These are phyloP conservation scores for Leccinum pachyderme DNA, from an alignment of 1,284 basidiomycete species.

Conservation along the genomic window DNA sequence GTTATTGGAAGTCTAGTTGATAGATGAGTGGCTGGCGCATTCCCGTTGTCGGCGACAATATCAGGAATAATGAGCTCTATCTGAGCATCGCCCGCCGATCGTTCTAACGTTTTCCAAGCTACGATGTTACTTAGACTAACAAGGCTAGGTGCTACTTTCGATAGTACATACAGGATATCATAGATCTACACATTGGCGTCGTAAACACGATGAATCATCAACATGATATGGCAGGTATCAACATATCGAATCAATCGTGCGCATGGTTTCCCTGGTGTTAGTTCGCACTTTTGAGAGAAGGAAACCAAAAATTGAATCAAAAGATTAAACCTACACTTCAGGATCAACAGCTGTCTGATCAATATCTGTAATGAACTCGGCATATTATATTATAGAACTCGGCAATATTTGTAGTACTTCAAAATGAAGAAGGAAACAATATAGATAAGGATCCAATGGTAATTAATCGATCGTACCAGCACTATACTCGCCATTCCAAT, in stretches of 20 bases:
- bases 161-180: background rate
- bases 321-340: too few relatives aligned
- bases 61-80: background rate
- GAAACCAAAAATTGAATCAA: too few relatives aligned
- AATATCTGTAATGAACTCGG: too few relatives aligned
- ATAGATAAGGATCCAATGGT: too few relatives aligned
- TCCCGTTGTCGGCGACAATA: background rate
- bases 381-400: too few relatives aligned
- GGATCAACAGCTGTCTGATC: too few relatives aligned
- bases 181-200: background rate
- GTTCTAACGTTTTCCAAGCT: background rate
- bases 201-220: background rate
- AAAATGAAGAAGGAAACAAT: too few relatives aligned
- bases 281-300: too few relatives aligned
- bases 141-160: background rate
- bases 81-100: background rate
- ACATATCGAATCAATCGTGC: background rate
- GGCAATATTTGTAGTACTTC: too few relatives aligned
- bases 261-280: too few relatives aligned
- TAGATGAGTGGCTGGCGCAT: conserved; percentile 12
- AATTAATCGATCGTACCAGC: background rate
- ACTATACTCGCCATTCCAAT: too few relatives aligned
- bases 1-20: conserved; percentile 31
- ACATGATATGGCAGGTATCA: background rate
- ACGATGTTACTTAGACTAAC: background rate